Evolutionary conservation across 176 grass and related monocot species (phyloP).

Genomic region (Rhynchospora tenuis): DNA sequence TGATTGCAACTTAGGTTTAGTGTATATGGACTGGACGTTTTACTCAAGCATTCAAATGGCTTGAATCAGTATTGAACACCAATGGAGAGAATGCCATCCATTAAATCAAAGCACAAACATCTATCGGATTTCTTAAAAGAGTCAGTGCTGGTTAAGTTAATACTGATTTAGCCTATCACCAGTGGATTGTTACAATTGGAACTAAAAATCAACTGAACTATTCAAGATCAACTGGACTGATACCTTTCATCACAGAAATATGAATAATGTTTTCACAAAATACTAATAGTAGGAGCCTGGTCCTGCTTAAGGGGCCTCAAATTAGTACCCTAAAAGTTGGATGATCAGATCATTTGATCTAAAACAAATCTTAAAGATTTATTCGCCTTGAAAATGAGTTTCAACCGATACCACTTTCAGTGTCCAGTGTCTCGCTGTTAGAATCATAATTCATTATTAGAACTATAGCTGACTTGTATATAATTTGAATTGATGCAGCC

Average conservation of each 20-base stretch:
- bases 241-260: not conserved
- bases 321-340: not conserved
- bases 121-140: not conserved
- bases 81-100: not conserved
- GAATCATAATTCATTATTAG: not conserved
- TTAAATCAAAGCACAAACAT: not conserved
- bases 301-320: not conserved
- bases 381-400: not conserved
- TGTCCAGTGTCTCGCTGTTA: not conserved
- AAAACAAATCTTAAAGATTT: not conserved
- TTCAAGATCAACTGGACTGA: not conserved
- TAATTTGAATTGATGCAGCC: constrained; percentile 53
- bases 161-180: not conserved
- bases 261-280: no score
- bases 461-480: not conserved
- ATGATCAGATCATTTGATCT: constrained; percentile 1
- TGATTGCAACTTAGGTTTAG: not conserved
- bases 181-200: not conserved
- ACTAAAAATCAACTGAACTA: not conserved
- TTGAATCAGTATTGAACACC: not conserved
- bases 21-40: not conserved
- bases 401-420: not conserved
- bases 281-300: not conserved
- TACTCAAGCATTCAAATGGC: not conserved
- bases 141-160: not conserved